A percentile compares a stretch with the other conserved stretches of the same genome.
These are phyloP conservation scores for Leccinum aurantiacum DNA, from an alignment of 768 basidiomycete genomes.

Conservation along the genomic window DNA sequence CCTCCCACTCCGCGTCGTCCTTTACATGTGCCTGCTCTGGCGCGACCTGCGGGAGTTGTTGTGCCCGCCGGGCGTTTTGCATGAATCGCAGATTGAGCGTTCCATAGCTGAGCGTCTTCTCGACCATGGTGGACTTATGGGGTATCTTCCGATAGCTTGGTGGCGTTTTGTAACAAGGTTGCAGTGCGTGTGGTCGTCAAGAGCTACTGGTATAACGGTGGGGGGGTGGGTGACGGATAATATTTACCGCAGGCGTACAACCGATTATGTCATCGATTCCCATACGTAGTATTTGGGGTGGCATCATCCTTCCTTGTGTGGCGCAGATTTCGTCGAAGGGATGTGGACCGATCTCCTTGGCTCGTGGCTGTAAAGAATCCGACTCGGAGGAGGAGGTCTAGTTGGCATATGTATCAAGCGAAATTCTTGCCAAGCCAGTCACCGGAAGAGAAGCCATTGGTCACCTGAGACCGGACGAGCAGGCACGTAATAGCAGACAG, in stretches of 20 bases:
- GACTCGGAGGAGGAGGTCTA: neutral
- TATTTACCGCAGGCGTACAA: neutral
- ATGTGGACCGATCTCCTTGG: neutral
- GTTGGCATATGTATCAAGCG: neutral
- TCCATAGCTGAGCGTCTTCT: constrained; percentile 59
- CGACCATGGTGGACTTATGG: constrained; percentile 19
- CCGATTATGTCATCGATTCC: constrained; percentile 25
- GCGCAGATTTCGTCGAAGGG: neutral
- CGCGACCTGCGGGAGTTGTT: constrained; percentile 48
- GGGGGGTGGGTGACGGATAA: neutral
- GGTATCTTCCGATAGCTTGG: neutral
- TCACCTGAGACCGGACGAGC: neutral
- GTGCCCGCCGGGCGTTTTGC: constrained; percentile 62
- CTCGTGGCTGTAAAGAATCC: neutral
- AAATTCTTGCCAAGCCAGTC: neutral
- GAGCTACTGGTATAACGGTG: neutral
- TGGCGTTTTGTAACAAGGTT: neutral
- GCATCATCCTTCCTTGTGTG: constrained; percentile 17
- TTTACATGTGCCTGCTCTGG: constrained; percentile 53
- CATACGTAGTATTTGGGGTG: constrained; percentile 4
- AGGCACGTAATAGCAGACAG: constrained; percentile 11
- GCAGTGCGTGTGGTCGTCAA: neutral
- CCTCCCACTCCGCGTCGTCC: constrained; percentile 63
- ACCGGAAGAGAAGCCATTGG: neutral
- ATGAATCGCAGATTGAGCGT: constrained; percentile 70